Evolutionary conservation across 345 rosid species (phyloP), one percentile per base, ranked within the genome.

Genomic region (Bretschneidera sinensis): DNA sequence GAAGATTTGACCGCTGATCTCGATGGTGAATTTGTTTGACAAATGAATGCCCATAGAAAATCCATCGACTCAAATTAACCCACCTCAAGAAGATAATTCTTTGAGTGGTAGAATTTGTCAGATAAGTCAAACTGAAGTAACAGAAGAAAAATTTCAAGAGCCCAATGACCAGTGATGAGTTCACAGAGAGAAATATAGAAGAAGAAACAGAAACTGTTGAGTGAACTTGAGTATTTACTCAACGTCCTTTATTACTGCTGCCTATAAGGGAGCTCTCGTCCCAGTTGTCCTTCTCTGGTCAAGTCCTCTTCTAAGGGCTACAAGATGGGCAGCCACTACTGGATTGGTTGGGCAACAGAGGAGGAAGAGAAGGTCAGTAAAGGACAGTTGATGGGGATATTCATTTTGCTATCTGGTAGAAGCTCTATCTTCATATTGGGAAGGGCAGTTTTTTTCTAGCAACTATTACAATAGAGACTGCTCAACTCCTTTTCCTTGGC

Each of bases 261-360:
- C 83, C 23, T 78, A 74, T 45, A 78, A 63, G 56, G 85, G 85
- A 64, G 76, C 72, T 21, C 80, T 80, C 49, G 82, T 80, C 33
- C 85, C 82, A 0, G 69, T 83, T 25, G 57, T 83, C 47, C 77
- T 83, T 24, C 70, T 81, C 0, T 74, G n/a, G 81, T 61, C 85
- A 80, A 54, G 73, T 80, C 39, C 69, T 83, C 57, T 83, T 85
- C 74, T 91, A 87, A 60, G 86, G 81, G 52, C 78, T 84, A 28
- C 88, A 84, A 49, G n/a, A 82, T 84, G 71, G 82, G 77, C 1
- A 87, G 91, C 81, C 82, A 78, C 57, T 87, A 84, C 69, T 87
- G 91, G 95, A 75, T 87, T 60, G 86, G 88, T 43, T 85, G 88
- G 86, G 88, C 85, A 45, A 70, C 85, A 1, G 86, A 76, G 18